Evolutionary conservation across 257 asterid species (phyloP).

Genomic region (Solanum bulbocastanum): DNA sequence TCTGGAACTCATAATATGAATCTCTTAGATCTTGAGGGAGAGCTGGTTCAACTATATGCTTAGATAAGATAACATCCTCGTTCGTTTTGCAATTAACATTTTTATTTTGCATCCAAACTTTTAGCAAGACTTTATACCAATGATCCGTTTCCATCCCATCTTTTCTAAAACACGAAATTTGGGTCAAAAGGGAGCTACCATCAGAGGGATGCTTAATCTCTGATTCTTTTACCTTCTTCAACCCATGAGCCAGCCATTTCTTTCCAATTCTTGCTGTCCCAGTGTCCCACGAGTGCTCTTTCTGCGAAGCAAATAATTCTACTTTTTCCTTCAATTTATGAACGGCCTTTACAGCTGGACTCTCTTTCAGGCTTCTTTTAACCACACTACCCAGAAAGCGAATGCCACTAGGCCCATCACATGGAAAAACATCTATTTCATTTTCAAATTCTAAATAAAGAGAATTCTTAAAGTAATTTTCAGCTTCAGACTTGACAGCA

Average conservation of each 20-base stretch:
- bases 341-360: conserved; percentile 55
- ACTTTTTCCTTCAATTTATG: conserved; percentile 86
- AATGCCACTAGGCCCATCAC: conserved; percentile 39
- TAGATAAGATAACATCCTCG: conserved; percentile 48
- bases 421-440: conserved; percentile 38
- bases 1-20: conserved; percentile 62
- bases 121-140: conserved; percentile 70
- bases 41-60: conserved; percentile 59
- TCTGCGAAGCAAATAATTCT: conserved; percentile 51
- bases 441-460: conserved; percentile 48
- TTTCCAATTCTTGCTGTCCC: conserved; percentile 71
- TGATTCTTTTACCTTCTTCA: conserved; percentile 88
- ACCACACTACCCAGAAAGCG: conserved; percentile 67
- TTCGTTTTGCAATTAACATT: conserved; percentile 25
- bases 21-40: conserved; percentile 71
- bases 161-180: conserved; percentile 54
- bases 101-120: conserved; percentile 69
- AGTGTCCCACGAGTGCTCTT: conserved; percentile 67
- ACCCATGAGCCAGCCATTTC: conserved; percentile 84
- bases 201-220: conserved; percentile 73
- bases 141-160: conserved; percentile 91
- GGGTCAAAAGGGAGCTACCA: conserved; percentile 40
- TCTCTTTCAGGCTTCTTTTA: conserved; percentile 47
- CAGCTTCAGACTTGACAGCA: conserved; percentile 50
- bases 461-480: conserved; percentile 39